A percentile compares a stretch with the other conserved stretches of the same genome.
These are phyloP conservation scores for Exophiala spinifera DNA, from an alignment of 2,329 filamentous ascomycete genomes.

Conservation along the genomic window DNA sequence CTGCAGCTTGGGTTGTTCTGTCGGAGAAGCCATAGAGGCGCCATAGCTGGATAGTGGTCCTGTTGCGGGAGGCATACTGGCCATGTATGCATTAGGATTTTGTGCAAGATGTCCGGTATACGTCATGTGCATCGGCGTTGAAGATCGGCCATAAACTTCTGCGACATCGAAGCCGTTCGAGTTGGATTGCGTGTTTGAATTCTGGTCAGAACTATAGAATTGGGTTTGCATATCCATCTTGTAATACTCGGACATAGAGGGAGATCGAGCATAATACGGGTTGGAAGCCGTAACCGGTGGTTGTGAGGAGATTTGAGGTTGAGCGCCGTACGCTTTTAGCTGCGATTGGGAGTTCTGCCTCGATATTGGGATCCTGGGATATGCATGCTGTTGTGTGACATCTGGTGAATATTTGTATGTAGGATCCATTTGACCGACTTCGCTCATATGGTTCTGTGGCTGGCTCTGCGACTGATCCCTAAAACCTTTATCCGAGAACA, in stretches of 20 bases:
- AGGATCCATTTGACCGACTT: background rate
- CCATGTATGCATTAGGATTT: conserved; percentile 2
- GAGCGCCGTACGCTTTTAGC: background rate
- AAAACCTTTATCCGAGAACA: conserved; percentile 15
- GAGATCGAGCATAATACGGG: conserved; percentile 6
- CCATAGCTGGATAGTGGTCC: background rate
- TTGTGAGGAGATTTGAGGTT: conserved; percentile 1
- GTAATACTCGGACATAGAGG: conserved; percentile 9
- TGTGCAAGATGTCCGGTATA: background rate
- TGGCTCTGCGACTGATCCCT: background rate
- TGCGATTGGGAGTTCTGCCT: background rate
- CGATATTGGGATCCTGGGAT: background rate
- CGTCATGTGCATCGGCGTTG: background rate
- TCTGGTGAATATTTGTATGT: background rate
- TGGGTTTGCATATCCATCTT: conserved; percentile 6
- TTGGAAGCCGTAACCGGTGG: background rate
- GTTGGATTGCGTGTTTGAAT: too few species aligned
- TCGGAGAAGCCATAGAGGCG: background rate
- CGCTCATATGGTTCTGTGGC: background rate
- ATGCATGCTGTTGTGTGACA: conserved; percentile 1
- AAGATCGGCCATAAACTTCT: background rate
- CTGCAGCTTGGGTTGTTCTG: conserved; percentile 1
- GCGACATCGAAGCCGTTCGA: background rate
- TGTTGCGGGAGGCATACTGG: background rate
- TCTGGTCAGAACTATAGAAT: background rate